Evolutionary conservation across 495 filamentous ascomycete species (phyloP), one percentile per base, ranked within the genome.

Genomic region (Penicillium goetzii): DNA sequence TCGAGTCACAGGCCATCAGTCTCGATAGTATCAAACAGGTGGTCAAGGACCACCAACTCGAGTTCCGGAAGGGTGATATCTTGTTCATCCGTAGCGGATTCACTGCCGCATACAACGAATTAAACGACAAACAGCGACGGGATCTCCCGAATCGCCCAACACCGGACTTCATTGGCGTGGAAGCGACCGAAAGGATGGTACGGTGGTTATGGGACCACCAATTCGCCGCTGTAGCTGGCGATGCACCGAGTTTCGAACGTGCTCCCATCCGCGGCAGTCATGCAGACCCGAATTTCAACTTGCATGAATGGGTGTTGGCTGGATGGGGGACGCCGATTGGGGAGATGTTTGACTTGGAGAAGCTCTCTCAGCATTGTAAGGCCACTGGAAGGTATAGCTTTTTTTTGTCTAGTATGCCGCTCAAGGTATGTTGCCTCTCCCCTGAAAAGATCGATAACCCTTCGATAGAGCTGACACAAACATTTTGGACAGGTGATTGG

Each of bases 291-390:
- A 47, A 65, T 12, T 73, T 69, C 28, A 71, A 71, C 58, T 32
- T 85, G 53, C 83, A 85, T 68, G 76, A 86, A 59, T 83, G 78
- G 77, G 64, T 83, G 9, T 66, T 86, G 17, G 79, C 74, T 1
- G 80, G 81, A 30, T 86, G 81, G 82, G 84, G 84, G 3, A 73
- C 78, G 40, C 84, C 84, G 1, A 80, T 86, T 66, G 82, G 84
- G 7, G 84, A 86, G 70, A 72, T 85, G 74, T 86, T 84, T 76
- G 79, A 86, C 67, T 64, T 85, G 65, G 81, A 85, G 73, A 74
- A 74, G 41, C 65, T 86, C 45, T 76, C 70, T 15, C 50, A 65
- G 63, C 70, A 77, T 54, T 85, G 83, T 60, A 71, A 74, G 63
- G 66, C 74, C 50, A 67, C 71, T 51, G 68, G 70, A 15, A 70